Base-by-base conservation (phyloP, 768 basidiomycete species). In the Cubamyces lactineus region DNA sequence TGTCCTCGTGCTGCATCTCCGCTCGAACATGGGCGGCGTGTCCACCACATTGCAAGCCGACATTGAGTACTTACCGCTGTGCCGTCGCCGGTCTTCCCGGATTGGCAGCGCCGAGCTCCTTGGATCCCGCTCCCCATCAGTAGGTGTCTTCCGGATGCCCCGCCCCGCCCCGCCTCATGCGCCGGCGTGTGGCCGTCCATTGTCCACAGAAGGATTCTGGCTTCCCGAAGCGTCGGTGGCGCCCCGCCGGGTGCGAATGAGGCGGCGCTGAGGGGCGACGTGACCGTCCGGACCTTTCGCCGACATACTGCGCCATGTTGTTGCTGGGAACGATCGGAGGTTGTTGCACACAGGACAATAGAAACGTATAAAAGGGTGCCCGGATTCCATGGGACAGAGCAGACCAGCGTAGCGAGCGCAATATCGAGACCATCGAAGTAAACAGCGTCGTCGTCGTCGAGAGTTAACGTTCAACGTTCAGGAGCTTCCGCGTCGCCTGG, bases 1-100 rank as follows among this genome's bases (percentile, higher is more conserved):
- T 47, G 42, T 42, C 43, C 58, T 34, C 58, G 58, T 59, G 63
- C 26, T 21, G 19, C 48, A 54, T 56, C 54, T 45, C 49, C 54
- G 53, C 50, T 19, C 43, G 38, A 28, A 46, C 19, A 15, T 63
- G 50, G 34, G 38, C 61, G 53, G 50, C 24, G 45, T 57, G 8
- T 21, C 21, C 21, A 50, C 21, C 55, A 50, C 21, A 26, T 11
- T 49, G 56, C 15, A 19, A 5, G 5, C 40, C 19, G 30, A 26
- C 40, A 43, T 40, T 50, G 49, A 43, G 50, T 34, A 41, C 40
- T 26, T 59, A 59, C 57, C 52, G 40, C 40, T 24, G 39, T 13
- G 17, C 42, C 47, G 53, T 54, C 38, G 45, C 46, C 59, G 59
- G 46, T 9, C 30, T 54, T 24, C 45, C 59, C 38, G n/a, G 38